Evolutionary conservation across 2,329 filamentous ascomycete genomes (phyloP), one percentile per base, ranked within the genome.

Genomic region (Thielaviopsis ethacetica): DNA sequence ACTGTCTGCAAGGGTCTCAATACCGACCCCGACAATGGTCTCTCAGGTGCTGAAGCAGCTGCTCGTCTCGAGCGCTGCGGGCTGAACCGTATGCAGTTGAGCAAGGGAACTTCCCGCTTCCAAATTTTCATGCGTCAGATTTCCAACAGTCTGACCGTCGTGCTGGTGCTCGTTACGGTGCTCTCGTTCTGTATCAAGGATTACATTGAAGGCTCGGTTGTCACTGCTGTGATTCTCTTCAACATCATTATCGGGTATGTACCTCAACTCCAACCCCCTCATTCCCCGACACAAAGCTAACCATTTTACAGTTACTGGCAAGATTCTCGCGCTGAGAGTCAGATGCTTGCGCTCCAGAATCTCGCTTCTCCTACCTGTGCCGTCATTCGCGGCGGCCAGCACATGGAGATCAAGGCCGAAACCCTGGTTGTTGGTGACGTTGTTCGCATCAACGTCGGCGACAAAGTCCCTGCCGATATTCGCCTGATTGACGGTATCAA

Each of bases 111-210:
- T 72, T 87, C 84, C 71, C 67, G 84, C 71, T 86, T 83, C 81
- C 80, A 85, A 73, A 86, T 88, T 73, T 78, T 88, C 72, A 71
- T 88, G 72, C 85, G 84, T 68, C 85, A 88, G 74, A 79, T 88
- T 65, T 86, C 84, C 64, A 88, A 88, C 73, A 86, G 84, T 73
- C 74, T 88, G 71, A 88, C 85, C 63, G 76, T 85, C 68, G 83
- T 87, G 63, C 81, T 90, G 65, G 75, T 89, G 64, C 81, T 87
- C 66, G 85, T 86, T 66, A 88, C 87, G 81, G 82, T 81, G 61
- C 73, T 82, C 61, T 82, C 80, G 54, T 85, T 84, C 71, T 80
- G 76, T 68, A 85, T 85, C 64, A 66, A 75, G 65, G 83, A 84
- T 68, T 83, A 76, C 66, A 76, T 83, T 67, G 81, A 84, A 72